Conservation (phyloP, 78 protist species). For the Dictyostelium citrinum region DNA sequence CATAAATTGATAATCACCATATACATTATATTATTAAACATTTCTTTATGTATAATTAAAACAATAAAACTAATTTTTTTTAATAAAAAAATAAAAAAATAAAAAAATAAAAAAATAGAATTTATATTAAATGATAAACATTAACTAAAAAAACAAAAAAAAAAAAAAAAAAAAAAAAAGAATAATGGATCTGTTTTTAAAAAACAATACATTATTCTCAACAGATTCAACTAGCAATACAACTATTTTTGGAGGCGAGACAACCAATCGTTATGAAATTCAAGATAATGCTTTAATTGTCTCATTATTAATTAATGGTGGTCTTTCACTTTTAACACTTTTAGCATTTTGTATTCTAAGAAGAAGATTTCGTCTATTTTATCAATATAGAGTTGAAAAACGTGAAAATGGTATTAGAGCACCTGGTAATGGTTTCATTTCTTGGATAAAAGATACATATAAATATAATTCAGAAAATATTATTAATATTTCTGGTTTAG, state of each 20-base stretch:
- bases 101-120: too few relatives aligned
- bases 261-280: conserved; percentile 17
- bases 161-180: not conserved
- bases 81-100: too few relatives aligned
- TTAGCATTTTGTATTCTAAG: conserved; percentile 44
- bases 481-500: conserved; percentile 27
- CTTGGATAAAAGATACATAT: conserved; percentile 22
- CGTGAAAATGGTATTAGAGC: not conserved
- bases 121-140: too few relatives aligned
- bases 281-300: conserved; percentile 55
- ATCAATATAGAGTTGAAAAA: conserved; percentile 15
- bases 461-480: not conserved
- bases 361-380: not conserved
- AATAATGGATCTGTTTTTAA: not conserved
- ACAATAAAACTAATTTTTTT: too few relatives aligned
- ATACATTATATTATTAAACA: too few relatives aligned
- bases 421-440: not conserved
- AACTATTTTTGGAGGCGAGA: not conserved
- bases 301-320: conserved; percentile 15
- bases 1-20: too few relatives aligned
- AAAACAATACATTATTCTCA: not conserved
- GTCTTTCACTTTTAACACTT: conserved; percentile 1
- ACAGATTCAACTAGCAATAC: not conserved
- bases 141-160: not conserved
- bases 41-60: too few relatives aligned